Percentiles rank a stretch among this genome's conserved stretches.
Evolutionary conservation across 2,329 filamentous ascomycete genomes (phyloP).

Genomic region (Ophiosphaerella korrae): DNA sequence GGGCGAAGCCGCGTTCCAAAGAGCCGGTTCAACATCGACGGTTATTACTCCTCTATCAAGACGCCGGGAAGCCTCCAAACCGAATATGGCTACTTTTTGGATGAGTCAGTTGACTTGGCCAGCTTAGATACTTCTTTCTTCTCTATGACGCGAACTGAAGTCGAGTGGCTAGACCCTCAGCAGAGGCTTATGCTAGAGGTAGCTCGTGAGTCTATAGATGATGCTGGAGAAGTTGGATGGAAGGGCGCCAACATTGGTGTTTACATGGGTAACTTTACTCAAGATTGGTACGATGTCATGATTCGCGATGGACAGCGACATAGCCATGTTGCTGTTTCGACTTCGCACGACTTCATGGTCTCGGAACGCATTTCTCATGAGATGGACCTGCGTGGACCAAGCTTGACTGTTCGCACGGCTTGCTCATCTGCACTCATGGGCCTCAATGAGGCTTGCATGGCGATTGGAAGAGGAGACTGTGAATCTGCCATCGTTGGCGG

Average conservation of each 20-base stretch:
- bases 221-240: slow-evolving; percentile 22
- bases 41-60: slow-evolving; percentile 23
- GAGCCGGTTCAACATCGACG: slow-evolving; percentile 10
- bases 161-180: slow-evolving; percentile 25
- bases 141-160: slow-evolving; percentile 11
- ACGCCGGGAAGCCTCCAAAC: slow-evolving; percentile 10
- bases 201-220: slow-evolving; percentile 44
- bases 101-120: neutral
- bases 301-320: neutral
- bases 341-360: slow-evolving; percentile 18
- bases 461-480: slow-evolving; percentile 17
- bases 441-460: slow-evolving; percentile 24
- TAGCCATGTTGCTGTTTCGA: slow-evolving; percentile 6
- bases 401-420: slow-evolving; percentile 41
- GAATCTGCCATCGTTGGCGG: slow-evolving; percentile 19
- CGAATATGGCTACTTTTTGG: slow-evolving; percentile 26
- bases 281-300: slow-evolving; percentile 20
- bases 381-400: slow-evolving; percentile 10
- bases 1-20: slow-evolving; percentile 2
- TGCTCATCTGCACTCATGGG: slow-evolving; percentile 42
- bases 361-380: slow-evolving; percentile 31
- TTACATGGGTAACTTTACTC: slow-evolving; percentile 34
- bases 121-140: slow-evolving; percentile 23
- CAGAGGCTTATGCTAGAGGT: slow-evolving; percentile 35
- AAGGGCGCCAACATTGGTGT: slow-evolving; percentile 34